Conservation (phyloP, 768 basidiomycete species). For the Russula dissimulans region DNA sequence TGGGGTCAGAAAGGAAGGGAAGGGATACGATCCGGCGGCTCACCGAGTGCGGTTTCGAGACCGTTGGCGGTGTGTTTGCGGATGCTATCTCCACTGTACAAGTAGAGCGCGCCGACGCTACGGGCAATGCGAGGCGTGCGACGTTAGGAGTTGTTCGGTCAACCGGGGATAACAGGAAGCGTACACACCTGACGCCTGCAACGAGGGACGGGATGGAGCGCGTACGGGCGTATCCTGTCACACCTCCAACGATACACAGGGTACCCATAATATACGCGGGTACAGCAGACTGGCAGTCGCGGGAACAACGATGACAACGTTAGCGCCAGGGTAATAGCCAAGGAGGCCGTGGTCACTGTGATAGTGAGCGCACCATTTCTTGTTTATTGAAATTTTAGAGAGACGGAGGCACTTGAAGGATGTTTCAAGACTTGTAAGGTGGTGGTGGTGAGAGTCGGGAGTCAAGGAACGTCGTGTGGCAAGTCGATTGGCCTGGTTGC, state of each 20-base stretch:
- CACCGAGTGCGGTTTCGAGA: constrained; percentile 70
- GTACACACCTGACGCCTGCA: constrained; percentile 64
- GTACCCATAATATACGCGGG: constrained; percentile 72
- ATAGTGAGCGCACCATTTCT: neutral
- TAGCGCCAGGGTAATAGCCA: neutral
- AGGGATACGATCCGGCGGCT: constrained; percentile 10
- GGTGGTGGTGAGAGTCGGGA: neutral
- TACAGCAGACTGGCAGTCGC: constrained; percentile 53
- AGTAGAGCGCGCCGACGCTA: constrained; percentile 71
- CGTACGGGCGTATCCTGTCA: constrained; percentile 62
- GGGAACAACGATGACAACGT: neutral
- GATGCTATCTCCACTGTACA: constrained; percentile 71
- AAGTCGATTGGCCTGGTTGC: neutral
- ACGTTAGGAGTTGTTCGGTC: neutral
- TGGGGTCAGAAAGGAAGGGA: neutral
- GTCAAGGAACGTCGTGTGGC: neutral
- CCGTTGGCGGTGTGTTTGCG: constrained; percentile 64
- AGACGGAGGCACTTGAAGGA: too few species aligned
- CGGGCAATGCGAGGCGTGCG: neutral
- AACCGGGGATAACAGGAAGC: neutral
- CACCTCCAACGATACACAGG: constrained; percentile 68
- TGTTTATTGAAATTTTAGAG: neutral
- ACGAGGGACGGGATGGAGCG: constrained; percentile 76
- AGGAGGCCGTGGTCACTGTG: neutral
- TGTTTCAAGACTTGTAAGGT: neutral